A percentile compares a stretch with the other conserved stretches of the same genome.
phyloP scores from a whole-genome alignment of 371 early-diverging fungal genomes.

The Mortierella sp. region DNA sequence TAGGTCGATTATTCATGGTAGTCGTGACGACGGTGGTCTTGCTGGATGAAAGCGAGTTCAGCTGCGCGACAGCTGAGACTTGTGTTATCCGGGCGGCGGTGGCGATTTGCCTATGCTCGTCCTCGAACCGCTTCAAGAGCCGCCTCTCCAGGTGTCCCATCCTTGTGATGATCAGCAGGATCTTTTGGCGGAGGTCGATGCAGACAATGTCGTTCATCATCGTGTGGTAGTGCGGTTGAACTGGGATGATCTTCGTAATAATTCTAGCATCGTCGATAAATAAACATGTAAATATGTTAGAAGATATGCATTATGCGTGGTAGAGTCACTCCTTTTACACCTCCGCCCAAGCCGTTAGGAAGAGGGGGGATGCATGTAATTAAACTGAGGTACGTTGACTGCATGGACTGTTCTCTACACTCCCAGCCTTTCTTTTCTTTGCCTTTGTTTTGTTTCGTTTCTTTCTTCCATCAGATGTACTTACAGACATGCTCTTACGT shows the following conservation, averaged over 20 bases:
- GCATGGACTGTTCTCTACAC: background rate
- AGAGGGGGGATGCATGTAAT: background rate
- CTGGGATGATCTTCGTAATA: slow-evolving; percentile 54
- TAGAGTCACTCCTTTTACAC: background rate
- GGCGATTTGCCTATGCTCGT: slow-evolving; percentile 30
- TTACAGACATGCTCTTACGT: slow-evolving; percentile 55
- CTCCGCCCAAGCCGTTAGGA: background rate
- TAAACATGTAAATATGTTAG: background rate
- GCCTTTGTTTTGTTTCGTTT: background rate
- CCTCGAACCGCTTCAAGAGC: slow-evolving; percentile 40
- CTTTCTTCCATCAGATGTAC: background rate
- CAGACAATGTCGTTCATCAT: slow-evolving; percentile 60
- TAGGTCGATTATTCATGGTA: background rate
- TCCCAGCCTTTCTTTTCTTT: background rate
- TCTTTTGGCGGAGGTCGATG: slow-evolving; percentile 56
- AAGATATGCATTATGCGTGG: background rate
- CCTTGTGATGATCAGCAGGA: slow-evolving; percentile 34
- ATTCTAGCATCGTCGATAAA: slow-evolving; percentile 20
- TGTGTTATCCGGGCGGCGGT: background rate
- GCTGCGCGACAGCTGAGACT: background rate
- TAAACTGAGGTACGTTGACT: background rate
- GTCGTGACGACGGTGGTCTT: background rate
- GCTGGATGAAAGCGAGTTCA: background rate
- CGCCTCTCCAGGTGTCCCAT: slow-evolving; percentile 45
- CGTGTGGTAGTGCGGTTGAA: slow-evolving; percentile 28